Conservation (phyloP, 345 rosid species). For the Eucalyptus pauciflora region DNA sequence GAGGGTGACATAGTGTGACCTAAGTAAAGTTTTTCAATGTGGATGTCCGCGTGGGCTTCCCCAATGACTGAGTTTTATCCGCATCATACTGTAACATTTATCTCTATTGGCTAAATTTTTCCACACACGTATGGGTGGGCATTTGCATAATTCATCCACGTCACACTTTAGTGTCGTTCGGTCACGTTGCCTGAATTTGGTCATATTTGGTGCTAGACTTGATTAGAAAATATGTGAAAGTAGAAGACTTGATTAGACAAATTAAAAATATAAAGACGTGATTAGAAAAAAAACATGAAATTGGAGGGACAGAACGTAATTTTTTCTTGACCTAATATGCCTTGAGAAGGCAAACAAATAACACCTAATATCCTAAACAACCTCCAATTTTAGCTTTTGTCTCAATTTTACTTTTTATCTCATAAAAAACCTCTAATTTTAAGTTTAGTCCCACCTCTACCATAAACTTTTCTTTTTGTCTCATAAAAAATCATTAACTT, state of each 20-base stretch:
- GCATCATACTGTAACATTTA: background rate
- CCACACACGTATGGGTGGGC: background rate
- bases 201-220: background rate
- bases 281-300: background rate
- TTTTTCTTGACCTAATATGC: background rate
- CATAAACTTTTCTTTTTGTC: too few relatives aligned
- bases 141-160: background rate
- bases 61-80: background rate
- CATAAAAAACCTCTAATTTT: too few relatives aligned
- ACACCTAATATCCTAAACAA: background rate
- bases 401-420: too few relatives aligned
- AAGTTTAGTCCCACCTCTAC: too few relatives aligned
- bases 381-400: too few relatives aligned
- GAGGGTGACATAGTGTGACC: background rate
- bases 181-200: background rate
- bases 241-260: background rate
- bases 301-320: background rate
- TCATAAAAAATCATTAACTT: too few relatives aligned
- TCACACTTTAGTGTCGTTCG: background rate
- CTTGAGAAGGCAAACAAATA: background rate
- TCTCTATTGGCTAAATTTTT: background rate
- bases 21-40: background rate
- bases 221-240: background rate
- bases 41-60: accelerated
- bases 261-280: background rate